Evolutionary conservation across 768 basidiomycete genomes (phyloP).

Genomic region (Russula brevipes): DNA sequence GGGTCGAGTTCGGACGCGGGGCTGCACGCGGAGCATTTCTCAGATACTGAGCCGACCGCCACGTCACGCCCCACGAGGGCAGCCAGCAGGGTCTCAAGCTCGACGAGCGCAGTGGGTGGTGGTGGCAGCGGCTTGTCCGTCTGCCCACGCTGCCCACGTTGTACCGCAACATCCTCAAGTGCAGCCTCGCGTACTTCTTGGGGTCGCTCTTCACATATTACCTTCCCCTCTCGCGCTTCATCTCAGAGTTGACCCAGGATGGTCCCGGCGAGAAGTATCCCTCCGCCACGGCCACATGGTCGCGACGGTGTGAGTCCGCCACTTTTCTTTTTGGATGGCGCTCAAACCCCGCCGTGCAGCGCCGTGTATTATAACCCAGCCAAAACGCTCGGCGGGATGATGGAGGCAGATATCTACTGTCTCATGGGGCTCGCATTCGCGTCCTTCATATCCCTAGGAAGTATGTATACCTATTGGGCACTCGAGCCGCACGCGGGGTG

Average conservation of each 20-base stretch:
- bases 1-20: slow-evolving; percentile 3
- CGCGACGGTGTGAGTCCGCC: slow-evolving; percentile 69
- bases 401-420: slow-evolving; percentile 85
- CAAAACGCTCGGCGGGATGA: slow-evolving; percentile 87
- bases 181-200: slow-evolving; percentile 83
- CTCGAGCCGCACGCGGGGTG: slow-evolving; percentile 64
- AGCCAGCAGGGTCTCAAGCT: background rate
- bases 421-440: slow-evolving; percentile 64
- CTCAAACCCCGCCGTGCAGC: slow-evolving; percentile 33
- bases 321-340: background rate
- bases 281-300: slow-evolving; percentile 86
- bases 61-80: background rate
- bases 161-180: slow-evolving; percentile 80
- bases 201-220: slow-evolving; percentile 92
- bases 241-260: slow-evolving; percentile 55
- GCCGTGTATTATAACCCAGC: slow-evolving; percentile 91
- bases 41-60: background rate
- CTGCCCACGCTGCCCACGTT: slow-evolving; percentile 44
- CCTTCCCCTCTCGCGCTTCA: slow-evolving; percentile 61
- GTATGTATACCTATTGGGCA: slow-evolving; percentile 77
- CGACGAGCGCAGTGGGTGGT: background rate
- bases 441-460: slow-evolving; percentile 63
- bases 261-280: slow-evolving; percentile 47
- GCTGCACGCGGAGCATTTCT: background rate
- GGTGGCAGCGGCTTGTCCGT: slow-evolving; percentile 17